Conservation (phyloP, 768 basidiomycete genomes). For the Boletus bicolor region DNA sequence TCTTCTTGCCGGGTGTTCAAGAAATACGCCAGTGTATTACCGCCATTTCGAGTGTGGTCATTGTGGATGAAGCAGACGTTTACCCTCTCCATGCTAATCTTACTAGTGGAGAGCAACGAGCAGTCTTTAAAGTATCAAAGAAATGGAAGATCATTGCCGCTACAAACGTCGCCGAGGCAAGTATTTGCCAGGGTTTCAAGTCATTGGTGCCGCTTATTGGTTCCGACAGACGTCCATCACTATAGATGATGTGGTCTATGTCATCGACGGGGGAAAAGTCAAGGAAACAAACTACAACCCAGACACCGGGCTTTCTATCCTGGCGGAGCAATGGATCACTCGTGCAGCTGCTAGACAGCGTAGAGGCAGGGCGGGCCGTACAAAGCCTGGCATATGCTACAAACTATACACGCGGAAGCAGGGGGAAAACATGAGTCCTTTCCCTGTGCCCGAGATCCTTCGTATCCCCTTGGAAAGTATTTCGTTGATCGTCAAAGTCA, state of each 20-base stretch:
- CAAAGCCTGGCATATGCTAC: slow-evolving; percentile 78
- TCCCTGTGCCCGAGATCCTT: slow-evolving; percentile 84
- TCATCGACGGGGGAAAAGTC: slow-evolving; percentile 80
- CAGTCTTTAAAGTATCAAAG: slow-evolving; percentile 62
- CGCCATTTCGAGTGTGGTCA: slow-evolving; percentile 40
- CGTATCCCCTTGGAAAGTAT: slow-evolving; percentile 83
- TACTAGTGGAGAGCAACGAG: slow-evolving; percentile 77
- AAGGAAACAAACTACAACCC: slow-evolving; percentile 78
- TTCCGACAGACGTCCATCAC: slow-evolving; percentile 74
- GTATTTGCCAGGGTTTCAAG: slow-evolving; percentile 7
- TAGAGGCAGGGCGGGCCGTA: slow-evolving; percentile 87
- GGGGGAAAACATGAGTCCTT: slow-evolving; percentile 64
- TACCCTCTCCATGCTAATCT: slow-evolving; percentile 89
- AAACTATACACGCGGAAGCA: slow-evolving; percentile 80
- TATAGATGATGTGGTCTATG: slow-evolving; percentile 84
- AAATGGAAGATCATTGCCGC: slow-evolving; percentile 84
- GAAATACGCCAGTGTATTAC: slow-evolving; percentile 80
- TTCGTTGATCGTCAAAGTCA: slow-evolving; percentile 77
- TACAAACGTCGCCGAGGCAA: slow-evolving; percentile 88
- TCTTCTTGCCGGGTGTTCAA: slow-evolving; percentile 90
- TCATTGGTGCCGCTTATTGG: not conserved
- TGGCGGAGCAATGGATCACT: slow-evolving; percentile 79
- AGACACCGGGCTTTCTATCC: slow-evolving; percentile 64
- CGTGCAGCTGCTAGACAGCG: slow-evolving; percentile 80
- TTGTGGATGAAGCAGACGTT: slow-evolving; percentile 42